Conservation (phyloP, 2,329 filamentous ascomycete genomes). For the Penicillium sp. region DNA sequence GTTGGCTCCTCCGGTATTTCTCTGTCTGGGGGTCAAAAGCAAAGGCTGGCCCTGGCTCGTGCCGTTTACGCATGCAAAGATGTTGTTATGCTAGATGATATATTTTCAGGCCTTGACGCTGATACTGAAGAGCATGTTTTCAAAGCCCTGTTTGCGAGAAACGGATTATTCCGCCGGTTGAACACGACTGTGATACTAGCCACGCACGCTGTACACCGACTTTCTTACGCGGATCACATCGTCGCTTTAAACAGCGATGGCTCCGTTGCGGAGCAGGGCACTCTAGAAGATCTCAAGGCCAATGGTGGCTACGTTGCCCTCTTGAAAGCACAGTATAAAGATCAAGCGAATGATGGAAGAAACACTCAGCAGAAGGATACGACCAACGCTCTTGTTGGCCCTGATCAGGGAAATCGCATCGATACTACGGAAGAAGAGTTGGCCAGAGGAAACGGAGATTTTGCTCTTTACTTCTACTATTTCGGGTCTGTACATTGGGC, state of each 20-base stretch:
- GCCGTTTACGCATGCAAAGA: constrained; percentile 15
- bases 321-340: neutral
- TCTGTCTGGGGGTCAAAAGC: constrained; percentile 7
- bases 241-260: neutral
- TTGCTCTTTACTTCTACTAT: constrained; percentile 1
- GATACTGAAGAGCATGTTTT: constrained; percentile 6
- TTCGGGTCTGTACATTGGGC: neutral
- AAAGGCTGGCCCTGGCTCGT: constrained; percentile 18
- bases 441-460: neutral
- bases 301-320: constrained; percentile 1
- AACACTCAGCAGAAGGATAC: neutral
- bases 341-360: neutral
- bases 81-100: constrained; percentile 20
- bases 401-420: no score
- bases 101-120: constrained; percentile 13
- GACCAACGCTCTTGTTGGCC: neutral
- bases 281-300: neutral
- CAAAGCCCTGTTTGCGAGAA: constrained; percentile 3
- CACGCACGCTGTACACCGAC: constrained; percentile 10
- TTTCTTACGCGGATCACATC: neutral
- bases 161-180: constrained; percentile 8
- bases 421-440: neutral
- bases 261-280: constrained; percentile 1
- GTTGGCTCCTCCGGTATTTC: constrained; percentile 1
- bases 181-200: constrained; percentile 13